Conservation (phyloP, 257 asterid species). For the Euphrasia confusa region DNA sequence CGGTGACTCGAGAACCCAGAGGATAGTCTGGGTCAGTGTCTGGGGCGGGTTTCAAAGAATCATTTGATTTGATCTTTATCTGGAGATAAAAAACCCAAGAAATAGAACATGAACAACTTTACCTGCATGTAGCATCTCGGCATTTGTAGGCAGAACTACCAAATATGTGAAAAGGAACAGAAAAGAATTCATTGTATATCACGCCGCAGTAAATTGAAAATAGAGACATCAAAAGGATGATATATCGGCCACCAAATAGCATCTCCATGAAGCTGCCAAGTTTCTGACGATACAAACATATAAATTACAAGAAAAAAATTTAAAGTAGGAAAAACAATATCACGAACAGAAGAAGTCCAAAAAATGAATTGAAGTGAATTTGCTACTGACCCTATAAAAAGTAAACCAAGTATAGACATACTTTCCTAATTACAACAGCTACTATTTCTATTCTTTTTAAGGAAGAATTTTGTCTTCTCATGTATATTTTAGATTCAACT, state of each 20-base stretch:
- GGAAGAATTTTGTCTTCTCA: not conserved
- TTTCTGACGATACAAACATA: constrained; percentile 53
- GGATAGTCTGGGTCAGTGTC: too few relatives aligned
- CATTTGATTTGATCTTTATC: constrained; percentile 4
- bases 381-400: constrained; percentile 15
- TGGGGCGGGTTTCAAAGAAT: not conserved
- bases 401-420: not conserved
- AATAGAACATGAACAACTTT: constrained; percentile 8
- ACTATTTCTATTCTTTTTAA: constrained; percentile 6
- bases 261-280: constrained; percentile 99
- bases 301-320: constrained; percentile 10
- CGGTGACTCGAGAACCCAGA: too few relatives aligned
- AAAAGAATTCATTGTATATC: constrained; percentile 96
- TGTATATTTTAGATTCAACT: too few relatives aligned
- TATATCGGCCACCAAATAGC: constrained; percentile 94
- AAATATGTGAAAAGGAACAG: constrained; percentile 95
- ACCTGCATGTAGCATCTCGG: constrained; percentile 94
- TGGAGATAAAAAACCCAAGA: not conserved
- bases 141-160: constrained; percentile 93
- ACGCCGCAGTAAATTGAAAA: constrained; percentile 96
- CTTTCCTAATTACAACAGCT: constrained; percentile 12
- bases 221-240: constrained; percentile 86
- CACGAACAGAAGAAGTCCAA: not conserved
- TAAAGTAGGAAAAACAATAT: not conserved
- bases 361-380: not conserved